Evolutionary conservation across 2,329 filamentous ascomycete genomes (phyloP).

Genomic region (Pseudocercospora crystallina): DNA sequence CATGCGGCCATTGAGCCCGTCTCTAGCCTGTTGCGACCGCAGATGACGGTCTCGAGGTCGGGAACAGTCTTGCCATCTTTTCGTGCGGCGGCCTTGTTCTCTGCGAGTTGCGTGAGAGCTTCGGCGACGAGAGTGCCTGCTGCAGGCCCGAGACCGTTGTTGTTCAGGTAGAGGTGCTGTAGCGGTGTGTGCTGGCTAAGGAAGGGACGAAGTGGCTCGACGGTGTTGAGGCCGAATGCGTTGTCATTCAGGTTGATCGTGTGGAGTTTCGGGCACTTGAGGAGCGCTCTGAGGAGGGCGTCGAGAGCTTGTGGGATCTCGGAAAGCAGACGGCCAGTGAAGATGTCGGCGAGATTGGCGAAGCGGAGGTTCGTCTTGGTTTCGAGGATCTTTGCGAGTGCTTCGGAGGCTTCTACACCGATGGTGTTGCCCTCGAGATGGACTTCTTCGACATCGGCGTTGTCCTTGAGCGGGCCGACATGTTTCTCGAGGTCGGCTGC

Average conservation of each 20-base stretch:
- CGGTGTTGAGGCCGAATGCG: slow-evolving; percentile 93
- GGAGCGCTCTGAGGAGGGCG: slow-evolving; percentile 78
- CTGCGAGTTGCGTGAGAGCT: slow-evolving; percentile 77
- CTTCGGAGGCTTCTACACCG: slow-evolving; percentile 82
- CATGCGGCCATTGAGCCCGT: slow-evolving; percentile 95
- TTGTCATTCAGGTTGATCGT: slow-evolving; percentile 97
- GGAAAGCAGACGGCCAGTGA: slow-evolving; percentile 86
- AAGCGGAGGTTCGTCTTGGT: slow-evolving; percentile 73
- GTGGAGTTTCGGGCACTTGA: slow-evolving; percentile 80
- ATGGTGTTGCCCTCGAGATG: slow-evolving; percentile 87
- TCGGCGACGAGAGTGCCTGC: slow-evolving; percentile 88
- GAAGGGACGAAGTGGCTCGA: slow-evolving; percentile 89
- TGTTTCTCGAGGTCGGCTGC: slow-evolving; percentile 83
- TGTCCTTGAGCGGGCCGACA: slow-evolving; percentile 70
- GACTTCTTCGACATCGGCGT: slow-evolving; percentile 78
- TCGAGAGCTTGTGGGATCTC: slow-evolving; percentile 92
- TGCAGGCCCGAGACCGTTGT: slow-evolving; percentile 92
- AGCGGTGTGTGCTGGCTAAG: slow-evolving; percentile 84
- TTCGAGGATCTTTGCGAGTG: slow-evolving; percentile 77
- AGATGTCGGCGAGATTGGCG: slow-evolving; percentile 95
- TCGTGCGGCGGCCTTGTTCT: slow-evolving; percentile 76
- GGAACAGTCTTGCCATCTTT: slow-evolving; percentile 69
- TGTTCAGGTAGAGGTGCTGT: slow-evolving; percentile 93
- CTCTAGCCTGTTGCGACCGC: slow-evolving; percentile 91
- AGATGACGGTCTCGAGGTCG: slow-evolving; percentile 92